Conservation (phyloP, 2,329 filamentous ascomycete species). For the Alternaria sp. region DNA sequence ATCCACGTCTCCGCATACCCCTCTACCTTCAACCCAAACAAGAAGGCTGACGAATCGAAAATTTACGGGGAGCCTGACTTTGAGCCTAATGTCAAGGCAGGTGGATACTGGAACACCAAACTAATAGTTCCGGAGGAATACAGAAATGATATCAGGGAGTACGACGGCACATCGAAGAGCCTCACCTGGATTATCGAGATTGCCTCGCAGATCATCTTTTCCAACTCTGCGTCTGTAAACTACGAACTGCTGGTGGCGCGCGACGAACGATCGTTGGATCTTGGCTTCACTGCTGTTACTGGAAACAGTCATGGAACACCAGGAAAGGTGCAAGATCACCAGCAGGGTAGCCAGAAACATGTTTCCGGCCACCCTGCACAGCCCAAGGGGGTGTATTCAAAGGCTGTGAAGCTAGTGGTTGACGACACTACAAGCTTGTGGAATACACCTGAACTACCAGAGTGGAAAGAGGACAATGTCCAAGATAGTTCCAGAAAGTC, state of each 20-base stretch:
- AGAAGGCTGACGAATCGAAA: slow-evolving; percentile 73
- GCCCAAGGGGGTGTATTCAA: slow-evolving; percentile 81
- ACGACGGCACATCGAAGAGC: slow-evolving; percentile 56
- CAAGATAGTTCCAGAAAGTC: slow-evolving; percentile 36
- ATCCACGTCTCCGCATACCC: slow-evolving; percentile 88
- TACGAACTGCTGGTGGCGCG: slow-evolving; percentile 88
- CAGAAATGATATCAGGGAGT: slow-evolving; percentile 53
- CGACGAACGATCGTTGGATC: slow-evolving; percentile 81
- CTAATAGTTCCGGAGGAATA: slow-evolving; percentile 82
- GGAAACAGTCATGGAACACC: slow-evolving; percentile 58
- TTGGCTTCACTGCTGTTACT: slow-evolving; percentile 68
- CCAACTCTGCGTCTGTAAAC: slow-evolving; percentile 82
- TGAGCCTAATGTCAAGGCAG: slow-evolving; percentile 95
- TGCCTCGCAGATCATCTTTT: slow-evolving; percentile 92
- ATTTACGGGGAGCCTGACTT: slow-evolving; percentile 85
- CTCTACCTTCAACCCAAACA: slow-evolving; percentile 81
- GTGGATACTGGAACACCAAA: slow-evolving; percentile 82
- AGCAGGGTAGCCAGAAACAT: slow-evolving; percentile 67
- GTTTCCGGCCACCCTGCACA: slow-evolving; percentile 65
- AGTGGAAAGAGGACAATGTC: slow-evolving; percentile 57
- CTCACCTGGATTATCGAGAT: slow-evolving; percentile 92
- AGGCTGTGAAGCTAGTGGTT: slow-evolving; percentile 77
- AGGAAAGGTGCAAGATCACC: slow-evolving; percentile 79
- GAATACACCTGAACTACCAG: slow-evolving; percentile 87
- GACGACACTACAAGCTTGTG: slow-evolving; percentile 91